Conservation (phyloP, 83 land plant genomes). For the Picea abies region DNA sequence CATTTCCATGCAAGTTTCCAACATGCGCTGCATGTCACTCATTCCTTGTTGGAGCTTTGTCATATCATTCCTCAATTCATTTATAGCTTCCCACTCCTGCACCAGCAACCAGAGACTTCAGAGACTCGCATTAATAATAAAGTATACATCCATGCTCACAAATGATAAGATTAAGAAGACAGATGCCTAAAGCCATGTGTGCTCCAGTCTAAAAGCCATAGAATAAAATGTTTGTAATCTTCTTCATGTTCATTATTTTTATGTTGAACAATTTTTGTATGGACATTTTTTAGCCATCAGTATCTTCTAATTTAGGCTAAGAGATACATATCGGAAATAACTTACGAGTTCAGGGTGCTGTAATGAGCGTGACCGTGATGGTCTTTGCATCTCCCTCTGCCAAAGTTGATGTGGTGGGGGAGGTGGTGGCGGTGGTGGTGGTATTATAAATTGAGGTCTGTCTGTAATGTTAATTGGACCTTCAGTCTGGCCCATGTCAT, state of each 20-base stretch:
- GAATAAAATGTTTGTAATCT: too few species aligned
- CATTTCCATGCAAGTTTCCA: too few species aligned
- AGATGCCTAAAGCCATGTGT: constrained; percentile 1
- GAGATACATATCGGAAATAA: background rate
- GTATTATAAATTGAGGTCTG: background rate
- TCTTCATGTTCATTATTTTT: background rate
- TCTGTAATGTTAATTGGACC: constrained; percentile 4
- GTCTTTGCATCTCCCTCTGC: too few species aligned
- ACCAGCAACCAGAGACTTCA: background rate
- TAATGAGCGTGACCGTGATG: background rate
- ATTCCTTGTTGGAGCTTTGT: too few species aligned
- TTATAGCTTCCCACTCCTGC: too few species aligned
- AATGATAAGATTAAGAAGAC: background rate
- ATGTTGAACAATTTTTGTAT: background rate
- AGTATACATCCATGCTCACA: background rate
- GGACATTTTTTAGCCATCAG: too few species aligned
- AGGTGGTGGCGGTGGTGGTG: too few species aligned
- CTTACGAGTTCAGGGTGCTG: background rate
- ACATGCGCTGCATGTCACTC: too few species aligned
- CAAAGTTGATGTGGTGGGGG: too few species aligned
- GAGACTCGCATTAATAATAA: background rate
- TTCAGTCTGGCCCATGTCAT: background rate
- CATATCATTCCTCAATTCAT: too few species aligned
- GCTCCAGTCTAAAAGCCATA: too few species aligned
- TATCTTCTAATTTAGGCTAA: background rate